Percentiles rank a stretch among this genome's conserved stretches.
phyloP scores from a whole-genome alignment of 1,284 basidiomycete species.

The Ustilago bromivora region DNA sequence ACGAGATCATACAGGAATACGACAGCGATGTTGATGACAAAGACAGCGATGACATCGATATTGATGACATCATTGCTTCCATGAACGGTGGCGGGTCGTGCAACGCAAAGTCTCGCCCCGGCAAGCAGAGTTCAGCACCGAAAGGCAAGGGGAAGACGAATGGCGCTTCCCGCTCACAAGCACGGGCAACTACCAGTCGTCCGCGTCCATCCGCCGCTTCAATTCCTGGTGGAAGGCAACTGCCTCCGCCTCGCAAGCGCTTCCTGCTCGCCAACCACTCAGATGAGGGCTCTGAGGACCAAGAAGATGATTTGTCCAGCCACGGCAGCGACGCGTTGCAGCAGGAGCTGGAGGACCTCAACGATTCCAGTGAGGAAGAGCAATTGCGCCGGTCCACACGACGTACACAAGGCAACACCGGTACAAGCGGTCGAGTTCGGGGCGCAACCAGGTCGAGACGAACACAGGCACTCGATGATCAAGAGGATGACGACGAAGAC shows the following conservation, averaged over 20 bases:
- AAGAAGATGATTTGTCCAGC: conserved; percentile 9
- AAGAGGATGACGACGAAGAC: conserved; percentile 23
- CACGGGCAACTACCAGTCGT: neutral
- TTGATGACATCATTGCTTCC: conserved; percentile 37
- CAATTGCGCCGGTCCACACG: conserved; percentile 19
- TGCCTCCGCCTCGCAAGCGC: conserved; percentile 13
- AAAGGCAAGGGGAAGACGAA: neutral
- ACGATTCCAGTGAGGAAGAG: conserved; percentile 21
- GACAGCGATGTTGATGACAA: conserved; percentile 14
- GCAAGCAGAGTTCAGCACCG: neutral
- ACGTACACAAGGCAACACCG: conserved; percentile 7
- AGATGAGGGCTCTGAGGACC: conserved; percentile 17
- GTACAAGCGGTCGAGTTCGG: neutral
- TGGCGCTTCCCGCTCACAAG: neutral
- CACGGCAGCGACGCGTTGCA: conserved; percentile 11
- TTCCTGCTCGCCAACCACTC: conserved; percentile 8
- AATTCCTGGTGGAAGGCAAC: neutral
- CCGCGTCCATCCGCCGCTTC: neutral
- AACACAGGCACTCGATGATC: neutral
- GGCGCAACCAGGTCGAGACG: conserved; percentile 5
- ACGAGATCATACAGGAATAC: conserved; percentile 5
- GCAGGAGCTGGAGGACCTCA: conserved; percentile 23
- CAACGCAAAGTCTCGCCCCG: conserved; percentile 1
- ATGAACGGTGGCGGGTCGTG: conserved; percentile 27
- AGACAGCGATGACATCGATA: conserved; percentile 16